phyloP scores from a whole-genome alignment of 306 rosid species.

The Morella rubra region DNA sequence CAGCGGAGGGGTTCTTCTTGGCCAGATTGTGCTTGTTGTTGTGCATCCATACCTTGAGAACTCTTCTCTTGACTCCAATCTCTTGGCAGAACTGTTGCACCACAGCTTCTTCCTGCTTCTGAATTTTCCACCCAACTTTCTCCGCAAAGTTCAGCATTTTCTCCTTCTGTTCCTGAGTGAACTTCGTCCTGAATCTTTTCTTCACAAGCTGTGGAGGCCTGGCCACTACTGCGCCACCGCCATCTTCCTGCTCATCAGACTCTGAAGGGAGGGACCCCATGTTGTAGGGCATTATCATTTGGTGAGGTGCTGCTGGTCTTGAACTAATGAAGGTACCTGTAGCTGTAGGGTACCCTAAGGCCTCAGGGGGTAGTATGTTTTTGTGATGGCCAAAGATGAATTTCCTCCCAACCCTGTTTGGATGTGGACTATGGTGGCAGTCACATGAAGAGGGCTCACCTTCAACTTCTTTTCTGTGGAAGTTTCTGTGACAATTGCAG shows the following conservation, averaged over 20 bases:
- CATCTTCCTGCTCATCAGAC: conserved; percentile 67
- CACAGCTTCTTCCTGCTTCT: conserved; percentile 72
- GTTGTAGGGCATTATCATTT: conserved; percentile 74
- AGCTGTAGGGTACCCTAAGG: conserved; percentile 48
- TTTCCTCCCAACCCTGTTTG: conserved; percentile 35
- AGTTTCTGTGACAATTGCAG: conserved; percentile 87
- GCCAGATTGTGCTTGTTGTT: conserved; percentile 70
- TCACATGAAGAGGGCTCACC: conserved; percentile 35
- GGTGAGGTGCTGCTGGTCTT: conserved; percentile 50
- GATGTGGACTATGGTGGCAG: conserved; percentile 21
- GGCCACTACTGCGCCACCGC: conserved; percentile 10
- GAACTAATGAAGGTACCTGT: conserved; percentile 51
- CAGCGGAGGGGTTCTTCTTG: conserved; percentile 28
- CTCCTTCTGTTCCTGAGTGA: conserved; percentile 71
- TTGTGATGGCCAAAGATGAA: conserved; percentile 45
- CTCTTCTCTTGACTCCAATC: conserved; percentile 73
- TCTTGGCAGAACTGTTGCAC: conserved; percentile 75
- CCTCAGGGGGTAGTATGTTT: conserved; percentile 33
- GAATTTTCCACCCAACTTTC: conserved; percentile 71
- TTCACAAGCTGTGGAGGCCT: conserved; percentile 35
- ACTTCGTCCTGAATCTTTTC: conserved; percentile 77
- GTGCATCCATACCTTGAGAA: conserved; percentile 88
- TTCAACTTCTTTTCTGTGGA: conserved; percentile 75
- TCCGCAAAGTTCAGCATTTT: conserved; percentile 69
- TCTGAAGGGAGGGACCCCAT: conserved; percentile 56